Conservation (phyloP, 169 alveolate genomes). For the Perkinsus chesapeaki region DNA sequence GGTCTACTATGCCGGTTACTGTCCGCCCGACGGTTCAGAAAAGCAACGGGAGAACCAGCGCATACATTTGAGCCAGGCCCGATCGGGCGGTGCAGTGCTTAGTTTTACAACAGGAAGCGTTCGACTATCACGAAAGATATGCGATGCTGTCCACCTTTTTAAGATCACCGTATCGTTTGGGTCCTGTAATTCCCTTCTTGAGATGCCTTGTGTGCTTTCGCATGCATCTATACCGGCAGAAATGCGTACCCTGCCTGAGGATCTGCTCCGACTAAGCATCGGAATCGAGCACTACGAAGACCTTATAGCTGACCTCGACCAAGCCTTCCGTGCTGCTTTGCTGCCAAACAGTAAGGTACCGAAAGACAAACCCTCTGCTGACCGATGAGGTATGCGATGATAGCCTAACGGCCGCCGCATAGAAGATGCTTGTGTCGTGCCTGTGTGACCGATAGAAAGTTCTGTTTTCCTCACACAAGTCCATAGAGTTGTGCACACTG, state of each 20-base stretch:
- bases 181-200: constrained; percentile 21
- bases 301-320: not conserved
- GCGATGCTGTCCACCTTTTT: constrained; percentile 23
- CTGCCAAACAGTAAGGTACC: too few relatives aligned
- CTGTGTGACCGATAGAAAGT: too few relatives aligned
- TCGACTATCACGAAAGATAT: constrained; percentile 16
- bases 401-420: too few relatives aligned
- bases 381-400: too few relatives aligned
- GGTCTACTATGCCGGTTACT: constrained; percentile 8
- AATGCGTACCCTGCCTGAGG: constrained; percentile 25
- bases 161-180: constrained; percentile 30
- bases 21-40: not conserved
- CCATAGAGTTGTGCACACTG: too few relatives aligned
- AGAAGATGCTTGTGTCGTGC: too few relatives aligned
- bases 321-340: not conserved
- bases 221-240: constrained; percentile 34
- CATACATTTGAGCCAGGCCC: not conserved
- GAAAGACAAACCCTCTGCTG: too few relatives aligned
- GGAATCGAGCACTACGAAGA: constrained; percentile 5
- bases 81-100: not conserved
- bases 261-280: not conserved
- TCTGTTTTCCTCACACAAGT: too few relatives aligned
- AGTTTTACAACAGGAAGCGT: constrained; percentile 12
- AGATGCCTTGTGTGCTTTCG: constrained; percentile 35
- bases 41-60: not conserved